Evolutionary conservation across 306 rosid genomes (phyloP).

Genomic region (Cucumis melo): DNA sequence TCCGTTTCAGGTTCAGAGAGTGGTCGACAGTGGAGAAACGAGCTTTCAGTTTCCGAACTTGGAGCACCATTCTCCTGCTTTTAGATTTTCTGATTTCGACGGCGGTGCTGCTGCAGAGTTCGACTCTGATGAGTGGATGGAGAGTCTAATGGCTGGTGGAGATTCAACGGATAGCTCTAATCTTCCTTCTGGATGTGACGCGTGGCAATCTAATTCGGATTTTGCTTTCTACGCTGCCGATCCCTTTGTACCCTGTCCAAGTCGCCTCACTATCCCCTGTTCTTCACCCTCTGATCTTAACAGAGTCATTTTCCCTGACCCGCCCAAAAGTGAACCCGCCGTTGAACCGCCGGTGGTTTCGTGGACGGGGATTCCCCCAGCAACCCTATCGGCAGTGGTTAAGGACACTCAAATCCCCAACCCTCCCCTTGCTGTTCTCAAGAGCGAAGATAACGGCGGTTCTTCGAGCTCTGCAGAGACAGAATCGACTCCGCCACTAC

Average conservation of each 20-base stretch:
- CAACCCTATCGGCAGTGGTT: conserved; percentile 12
- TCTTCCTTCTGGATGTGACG: conserved; percentile 42
- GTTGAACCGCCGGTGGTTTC: conserved; percentile 22
- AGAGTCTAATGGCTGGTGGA: conserved; percentile 59
- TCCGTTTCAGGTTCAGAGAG: conserved; percentile 61
- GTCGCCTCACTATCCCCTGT: conserved; percentile 34
- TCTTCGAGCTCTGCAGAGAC: conserved; percentile 32
- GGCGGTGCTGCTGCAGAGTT: conserved; percentile 48
- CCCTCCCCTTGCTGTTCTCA: background rate
- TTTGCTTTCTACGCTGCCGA: conserved; percentile 36
- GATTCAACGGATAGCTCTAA: conserved; percentile 69
- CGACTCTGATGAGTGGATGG: conserved; percentile 97
- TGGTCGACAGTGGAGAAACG: conserved; percentile 34
- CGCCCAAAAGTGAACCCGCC: conserved; percentile 11
- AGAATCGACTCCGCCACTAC: conserved; percentile 51
- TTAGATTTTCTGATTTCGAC: conserved; percentile 48
- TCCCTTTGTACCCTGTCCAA: conserved; percentile 41
- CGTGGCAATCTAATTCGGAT: conserved; percentile 50
- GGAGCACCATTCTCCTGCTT: conserved; percentile 47
- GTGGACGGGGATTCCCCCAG: conserved; percentile 25
- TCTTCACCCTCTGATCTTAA: conserved; percentile 57
- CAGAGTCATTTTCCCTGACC: conserved; percentile 44
- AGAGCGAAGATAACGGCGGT: conserved; percentile 15
- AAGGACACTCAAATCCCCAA: conserved; percentile 20
- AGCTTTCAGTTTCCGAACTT: conserved; percentile 48